A percentile compares a stretch with the other conserved stretches of the same genome.
Conservation (phyloP, 352 stramenopile genomes). For the Pythium sp. region DNA sequence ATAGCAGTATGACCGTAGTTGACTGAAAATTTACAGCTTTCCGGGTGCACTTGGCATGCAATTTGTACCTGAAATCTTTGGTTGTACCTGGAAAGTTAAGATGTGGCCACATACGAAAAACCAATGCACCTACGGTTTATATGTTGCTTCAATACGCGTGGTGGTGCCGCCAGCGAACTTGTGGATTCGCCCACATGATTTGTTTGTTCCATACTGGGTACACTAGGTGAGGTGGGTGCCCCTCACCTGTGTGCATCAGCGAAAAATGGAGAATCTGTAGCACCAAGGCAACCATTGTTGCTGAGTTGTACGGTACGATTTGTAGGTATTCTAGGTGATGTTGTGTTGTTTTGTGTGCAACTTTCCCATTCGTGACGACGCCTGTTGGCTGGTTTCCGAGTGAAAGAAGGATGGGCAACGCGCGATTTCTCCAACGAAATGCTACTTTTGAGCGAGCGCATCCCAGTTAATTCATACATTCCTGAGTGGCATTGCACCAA, state of each 20-base stretch:
- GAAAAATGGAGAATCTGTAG: neutral
- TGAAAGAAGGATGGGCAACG: neutral
- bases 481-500: slow-evolving; percentile 4
- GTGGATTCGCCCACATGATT: neutral
- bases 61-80: neutral
- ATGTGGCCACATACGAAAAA: neutral
- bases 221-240: slow-evolving; percentile 10
- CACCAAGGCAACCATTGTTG: neutral
- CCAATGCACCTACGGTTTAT: neutral
- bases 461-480: slow-evolving; percentile 17
- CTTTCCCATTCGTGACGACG: neutral
- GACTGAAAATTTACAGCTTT: neutral
- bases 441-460: neutral
- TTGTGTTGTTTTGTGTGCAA: neutral
- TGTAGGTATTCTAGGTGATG: slow-evolving; percentile 3
- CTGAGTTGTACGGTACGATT: neutral
- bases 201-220: neutral
- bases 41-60: neutral
- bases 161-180: neutral
- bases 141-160: neutral
- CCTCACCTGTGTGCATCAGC: neutral
- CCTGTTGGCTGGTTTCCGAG: neutral
- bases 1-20: no score
- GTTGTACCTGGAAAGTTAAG: neutral
- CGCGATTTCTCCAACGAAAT: neutral